These are phyloP conservation scores for Leishmania lainsoni DNA, from an alignment of 208 protist species.

Conservation along the genomic window DNA sequence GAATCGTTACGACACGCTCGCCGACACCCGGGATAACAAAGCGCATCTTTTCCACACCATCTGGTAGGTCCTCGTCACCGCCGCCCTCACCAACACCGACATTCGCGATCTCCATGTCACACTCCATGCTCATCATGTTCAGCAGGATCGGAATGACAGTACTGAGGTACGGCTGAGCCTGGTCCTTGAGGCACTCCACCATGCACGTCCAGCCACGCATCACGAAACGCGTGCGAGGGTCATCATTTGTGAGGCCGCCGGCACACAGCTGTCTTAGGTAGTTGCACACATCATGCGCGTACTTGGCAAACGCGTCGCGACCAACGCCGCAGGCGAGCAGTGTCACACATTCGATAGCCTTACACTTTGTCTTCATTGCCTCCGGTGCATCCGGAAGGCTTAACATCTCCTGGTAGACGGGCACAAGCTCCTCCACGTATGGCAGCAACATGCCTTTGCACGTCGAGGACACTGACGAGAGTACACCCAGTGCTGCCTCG, in stretches of 20 bases:
- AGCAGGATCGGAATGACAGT: constrained; percentile 78
- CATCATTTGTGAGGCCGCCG: constrained; percentile 56
- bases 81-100: constrained; percentile 67
- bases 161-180: constrained; percentile 74
- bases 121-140: constrained; percentile 72
- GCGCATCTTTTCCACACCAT: constrained; percentile 53
- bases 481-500: constrained; percentile 62
- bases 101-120: constrained; percentile 68
- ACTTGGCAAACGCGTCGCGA: constrained; percentile 68
- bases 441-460: constrained; percentile 58
- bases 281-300: constrained; percentile 71
- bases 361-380: constrained; percentile 74
- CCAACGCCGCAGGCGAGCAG: constrained; percentile 82
- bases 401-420: constrained; percentile 77
- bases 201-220: constrained; percentile 91
- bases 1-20: constrained; percentile 71
- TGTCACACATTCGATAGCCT: constrained; percentile 87
- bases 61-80: constrained; percentile 46
- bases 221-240: constrained; percentile 72
- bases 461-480: constrained; percentile 74
- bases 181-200: constrained; percentile 82
- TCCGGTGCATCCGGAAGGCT: constrained; percentile 64
- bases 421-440: constrained; percentile 67
- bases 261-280: constrained; percentile 61
- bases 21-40: constrained; percentile 79